Evolutionary conservation across 192 early-diverging fungal genomes (phyloP), one percentile per base, ranked within the genome.

Genomic region (Kappamyces sp.): DNA sequence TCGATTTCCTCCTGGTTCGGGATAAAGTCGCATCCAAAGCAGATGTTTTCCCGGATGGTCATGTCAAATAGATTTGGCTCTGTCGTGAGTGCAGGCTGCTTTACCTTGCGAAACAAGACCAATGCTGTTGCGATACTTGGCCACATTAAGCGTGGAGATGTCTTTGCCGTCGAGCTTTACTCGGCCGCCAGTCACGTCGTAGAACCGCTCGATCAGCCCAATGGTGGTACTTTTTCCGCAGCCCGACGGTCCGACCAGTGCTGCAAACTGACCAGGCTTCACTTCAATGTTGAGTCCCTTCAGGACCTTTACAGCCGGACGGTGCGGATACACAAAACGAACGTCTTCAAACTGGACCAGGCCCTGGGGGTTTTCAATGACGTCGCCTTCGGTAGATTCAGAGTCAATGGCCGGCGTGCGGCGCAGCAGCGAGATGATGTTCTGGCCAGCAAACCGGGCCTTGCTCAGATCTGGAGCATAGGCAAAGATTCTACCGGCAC

Each of bases 231-330:
- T 60, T 92, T 94, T 66, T 71, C 77, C 53, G 76, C 79, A 33
- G 87, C 90, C 4, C 31, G 89, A 86, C 1, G 86, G 76, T 64
- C 65, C 83, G 7, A 92, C 90, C 51, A 93, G 74, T 33, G 89
- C 90, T 15, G 90, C 85, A 12, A 82, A 87, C 67, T 85, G 73
- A 23, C 91, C 90, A 1, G 88, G 78, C 42, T 67, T 55, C 37
- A 90, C 78, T 33, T 58, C 75, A 15, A 93, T 70, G 64, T 64
- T 76, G 34, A 92, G 72, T 31, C 77, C 69, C 38, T 84, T 78
- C 55, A 94, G 70, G 48, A 94, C 84, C n/a, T 67, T 72, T 7
- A 94, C 84, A 38, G 91, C 90, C 0, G 87, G 84, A 8, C 91
- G 85, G 23, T 79, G 78, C n/a, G 91, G 91, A 51, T 71, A 71